Evolutionary conservation across 306 rosid genomes (phyloP).

Genomic region (Cicer chorassanicum): DNA sequence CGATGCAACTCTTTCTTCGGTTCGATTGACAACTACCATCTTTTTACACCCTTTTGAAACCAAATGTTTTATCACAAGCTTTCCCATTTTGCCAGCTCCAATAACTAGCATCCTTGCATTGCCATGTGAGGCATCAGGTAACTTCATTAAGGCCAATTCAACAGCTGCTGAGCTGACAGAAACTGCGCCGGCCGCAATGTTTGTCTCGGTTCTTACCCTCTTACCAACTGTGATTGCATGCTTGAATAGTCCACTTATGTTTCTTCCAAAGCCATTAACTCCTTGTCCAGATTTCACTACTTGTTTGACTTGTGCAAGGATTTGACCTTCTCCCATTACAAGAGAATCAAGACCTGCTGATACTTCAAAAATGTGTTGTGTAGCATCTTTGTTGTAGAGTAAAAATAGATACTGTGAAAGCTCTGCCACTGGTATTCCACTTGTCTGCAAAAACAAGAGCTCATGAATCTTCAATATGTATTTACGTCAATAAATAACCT

Average conservation of each 20-base stretch:
- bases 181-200: constrained; percentile 97
- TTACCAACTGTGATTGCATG: constrained; percentile 97
- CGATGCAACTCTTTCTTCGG: constrained; percentile 81
- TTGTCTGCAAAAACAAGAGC: constrained; percentile 67
- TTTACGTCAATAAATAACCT: too few species aligned
- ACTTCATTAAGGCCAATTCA: constrained; percentile 91
- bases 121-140: constrained; percentile 72
- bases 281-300: constrained; percentile 98
- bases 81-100: constrained; percentile 99
- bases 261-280: constrained; percentile 93
- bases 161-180: constrained; percentile 99
- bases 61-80: constrained; percentile 95
- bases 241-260: constrained; percentile 96
- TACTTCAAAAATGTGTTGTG: constrained; percentile 90
- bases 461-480: neutral
- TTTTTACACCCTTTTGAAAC: constrained; percentile 87
- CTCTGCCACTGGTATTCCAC: constrained; percentile 88
- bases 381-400: constrained; percentile 88
- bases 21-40: constrained; percentile 91
- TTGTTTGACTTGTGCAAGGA: constrained; percentile 97
- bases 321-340: constrained; percentile 98
- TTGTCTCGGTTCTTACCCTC: constrained; percentile 94
- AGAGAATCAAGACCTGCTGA: constrained; percentile 99
- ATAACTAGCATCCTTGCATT: constrained; percentile 77
- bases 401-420: constrained; percentile 82